Base-by-base conservation (phyloP, 75 land plant species). In the Pinus taeda region DNA sequence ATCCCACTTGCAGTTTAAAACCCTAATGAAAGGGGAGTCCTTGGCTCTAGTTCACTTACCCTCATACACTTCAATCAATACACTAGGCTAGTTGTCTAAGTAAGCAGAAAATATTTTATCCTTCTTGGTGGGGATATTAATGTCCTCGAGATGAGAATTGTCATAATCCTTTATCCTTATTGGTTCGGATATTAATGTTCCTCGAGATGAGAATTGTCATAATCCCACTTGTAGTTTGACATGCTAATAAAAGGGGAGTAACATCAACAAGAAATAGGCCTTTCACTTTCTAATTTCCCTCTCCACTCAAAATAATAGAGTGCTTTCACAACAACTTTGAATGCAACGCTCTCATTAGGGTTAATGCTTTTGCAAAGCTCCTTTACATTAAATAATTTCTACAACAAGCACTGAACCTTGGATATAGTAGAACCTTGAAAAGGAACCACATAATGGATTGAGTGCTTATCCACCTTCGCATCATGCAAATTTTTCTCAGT, bases 301-400 rank as follows among this genome's bases (percentile, higher is more conserved):
- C 87, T 2, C 86, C 86, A 57, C 84, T 81, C 57, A 85, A 55
- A 39, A 75, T 81, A 4, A 83, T 83, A n/a, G 84, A 26, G 26
- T 0, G 0, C 84, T 58, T 83, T 83, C 20, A 83, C 83, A 0
- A 83, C 84, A 15, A 83, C 84, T 4, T 77, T 83, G 57, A 80
- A 83, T 3, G 84, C 84, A n/a, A 83, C 84, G 13, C 78, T 83
- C 49, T 83, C 84, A 67, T 83, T 83, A 36, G 84, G 84, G 60
- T 83, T 83, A 59, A 85, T 85, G 87, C 86, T 84, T 79, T 85
- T 85, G 80, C 86, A 84, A 15, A 85, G 84, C 84, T 81, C 82
- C 79, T 81, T 81, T 0, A 83, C 84, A 73, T 75, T 75, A 66
- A 83, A 83, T 45, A 83, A 79, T 39, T 83, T 83, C 64, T 80